Evolutionary conservation across 176 grass and related monocot genomes (phyloP).

Genomic region (Chrysopogon serrulatus): DNA sequence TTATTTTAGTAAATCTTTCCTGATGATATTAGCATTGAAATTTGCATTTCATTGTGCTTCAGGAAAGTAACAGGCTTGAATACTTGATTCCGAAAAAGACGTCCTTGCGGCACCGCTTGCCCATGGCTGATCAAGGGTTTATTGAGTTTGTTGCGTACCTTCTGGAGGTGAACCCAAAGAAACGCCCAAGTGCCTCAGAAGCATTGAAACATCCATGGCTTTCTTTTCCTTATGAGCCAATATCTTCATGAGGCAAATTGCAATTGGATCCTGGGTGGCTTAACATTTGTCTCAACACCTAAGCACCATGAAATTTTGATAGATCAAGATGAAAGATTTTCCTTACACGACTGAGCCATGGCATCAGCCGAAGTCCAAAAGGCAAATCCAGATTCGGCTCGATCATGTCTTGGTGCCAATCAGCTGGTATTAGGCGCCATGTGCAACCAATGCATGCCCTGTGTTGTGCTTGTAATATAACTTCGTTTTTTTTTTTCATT

Average conservation of each 20-base stretch:
- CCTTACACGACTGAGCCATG: conserved; percentile 10
- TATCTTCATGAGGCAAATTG: conserved; percentile 71
- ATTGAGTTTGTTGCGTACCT: conserved; percentile 86
- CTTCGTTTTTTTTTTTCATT: conserved; percentile 26
- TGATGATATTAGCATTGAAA: neutral
- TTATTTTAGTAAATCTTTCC: neutral
- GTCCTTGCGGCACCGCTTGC: conserved; percentile 70
- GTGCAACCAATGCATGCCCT: conserved; percentile 26
- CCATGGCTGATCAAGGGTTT: conserved; percentile 95
- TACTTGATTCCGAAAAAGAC: conserved; percentile 97
- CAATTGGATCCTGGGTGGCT: conserved; percentile 15
- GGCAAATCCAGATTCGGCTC: neutral
- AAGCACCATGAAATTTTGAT: conserved; percentile 46
- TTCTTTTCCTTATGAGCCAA: conserved; percentile 96
- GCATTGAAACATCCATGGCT: conserved; percentile 99
- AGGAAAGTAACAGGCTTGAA: conserved; percentile 92
- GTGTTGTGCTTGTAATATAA: conserved; percentile 56
- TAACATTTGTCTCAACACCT: conserved; percentile 25
- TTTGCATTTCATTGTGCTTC: conserved; percentile 28
- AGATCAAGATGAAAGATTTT: conserved; percentile 19
- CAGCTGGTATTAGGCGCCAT: conserved; percentile 16
- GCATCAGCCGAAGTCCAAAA: neutral
- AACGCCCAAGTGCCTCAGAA: conserved; percentile 80
- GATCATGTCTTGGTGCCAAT: conserved; percentile 3
- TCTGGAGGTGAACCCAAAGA: conserved; percentile 92